phyloP scores from a whole-genome alignment of 2,329 filamentous ascomycete species.

The Coniella lustricola region DNA sequence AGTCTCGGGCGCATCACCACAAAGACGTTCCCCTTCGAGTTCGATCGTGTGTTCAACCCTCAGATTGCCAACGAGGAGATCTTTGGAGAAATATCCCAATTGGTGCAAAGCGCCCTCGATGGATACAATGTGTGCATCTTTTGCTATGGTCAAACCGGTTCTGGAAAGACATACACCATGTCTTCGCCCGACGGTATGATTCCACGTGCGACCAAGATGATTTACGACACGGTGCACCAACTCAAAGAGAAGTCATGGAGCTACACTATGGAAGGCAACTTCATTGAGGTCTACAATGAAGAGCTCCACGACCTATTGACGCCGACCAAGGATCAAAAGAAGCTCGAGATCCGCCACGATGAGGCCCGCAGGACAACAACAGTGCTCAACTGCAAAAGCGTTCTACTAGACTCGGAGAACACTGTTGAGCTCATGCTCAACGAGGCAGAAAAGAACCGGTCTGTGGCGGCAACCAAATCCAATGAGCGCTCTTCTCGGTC shows the following conservation, averaged over 20 bases:
- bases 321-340: constrained; percentile 60
- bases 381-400: constrained; percentile 72
- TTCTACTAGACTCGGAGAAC: constrained; percentile 69
- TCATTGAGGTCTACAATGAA: constrained; percentile 98
- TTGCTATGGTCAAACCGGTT: constrained; percentile 95
- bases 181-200: constrained; percentile 90
- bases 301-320: constrained; percentile 83
- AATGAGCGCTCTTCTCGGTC: constrained; percentile 92
- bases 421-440: constrained; percentile 75
- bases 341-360: constrained; percentile 85
- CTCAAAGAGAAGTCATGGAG: constrained; percentile 88
- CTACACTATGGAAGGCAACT: constrained; percentile 90
- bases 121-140: constrained; percentile 99
- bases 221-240: constrained; percentile 78
- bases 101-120: constrained; percentile 92
- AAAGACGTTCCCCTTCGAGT: constrained; percentile 79
- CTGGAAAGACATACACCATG: constrained; percentile 97
- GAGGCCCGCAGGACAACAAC: constrained; percentile 72
- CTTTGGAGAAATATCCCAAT: constrained; percentile 92
- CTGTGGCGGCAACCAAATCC: constrained; percentile 92
- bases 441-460: constrained; percentile 77
- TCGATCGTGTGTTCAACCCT: constrained; percentile 87
- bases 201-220: constrained; percentile 83
- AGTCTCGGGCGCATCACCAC: constrained; percentile 69
- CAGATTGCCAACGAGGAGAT: constrained; percentile 72